phyloP scores from a whole-genome alignment of 2,329 filamentous ascomycete species.

The Colletotrichum tropicicola region DNA sequence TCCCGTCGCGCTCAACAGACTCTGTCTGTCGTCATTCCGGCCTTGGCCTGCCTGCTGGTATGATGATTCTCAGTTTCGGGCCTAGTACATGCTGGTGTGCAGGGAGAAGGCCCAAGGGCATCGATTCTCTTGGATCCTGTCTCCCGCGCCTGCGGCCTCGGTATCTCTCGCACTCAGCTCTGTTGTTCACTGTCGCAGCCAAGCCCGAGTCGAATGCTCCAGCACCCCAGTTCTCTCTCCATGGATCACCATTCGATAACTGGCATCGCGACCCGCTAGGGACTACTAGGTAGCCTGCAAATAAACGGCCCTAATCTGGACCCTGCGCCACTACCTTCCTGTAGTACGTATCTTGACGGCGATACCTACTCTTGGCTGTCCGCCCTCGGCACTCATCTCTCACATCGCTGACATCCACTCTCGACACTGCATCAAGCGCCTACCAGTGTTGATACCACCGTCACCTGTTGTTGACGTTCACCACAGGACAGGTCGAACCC shows the following conservation, averaged over 20 bases:
- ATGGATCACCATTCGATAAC: constrained; percentile 12
- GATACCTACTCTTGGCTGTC: background rate
- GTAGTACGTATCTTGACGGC: background rate
- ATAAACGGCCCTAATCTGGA: constrained; percentile 29
- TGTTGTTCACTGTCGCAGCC: background rate
- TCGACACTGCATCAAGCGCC: background rate
- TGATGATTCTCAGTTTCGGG: background rate
- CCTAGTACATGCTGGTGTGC: background rate
- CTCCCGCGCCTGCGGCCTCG: background rate
- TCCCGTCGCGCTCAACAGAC: background rate
- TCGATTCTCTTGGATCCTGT: background rate
- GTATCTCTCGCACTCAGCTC: background rate
- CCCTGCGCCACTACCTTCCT: constrained; percentile 6
- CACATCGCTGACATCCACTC: background rate
- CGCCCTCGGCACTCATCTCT: constrained; percentile 16
- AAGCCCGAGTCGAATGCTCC: background rate
- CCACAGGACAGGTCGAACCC: background rate
- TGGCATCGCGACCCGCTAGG: background rate
- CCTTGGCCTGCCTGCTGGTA: background rate
- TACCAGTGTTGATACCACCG: no score
- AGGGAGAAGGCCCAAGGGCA: no score
- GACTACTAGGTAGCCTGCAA: constrained; percentile 4
- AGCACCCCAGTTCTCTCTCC: constrained; percentile 4
- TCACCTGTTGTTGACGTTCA: background rate
- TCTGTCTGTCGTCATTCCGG: background rate